Evolutionary conservation across 345 rosid genomes (phyloP).

Genomic region (Populus nigra): DNA sequence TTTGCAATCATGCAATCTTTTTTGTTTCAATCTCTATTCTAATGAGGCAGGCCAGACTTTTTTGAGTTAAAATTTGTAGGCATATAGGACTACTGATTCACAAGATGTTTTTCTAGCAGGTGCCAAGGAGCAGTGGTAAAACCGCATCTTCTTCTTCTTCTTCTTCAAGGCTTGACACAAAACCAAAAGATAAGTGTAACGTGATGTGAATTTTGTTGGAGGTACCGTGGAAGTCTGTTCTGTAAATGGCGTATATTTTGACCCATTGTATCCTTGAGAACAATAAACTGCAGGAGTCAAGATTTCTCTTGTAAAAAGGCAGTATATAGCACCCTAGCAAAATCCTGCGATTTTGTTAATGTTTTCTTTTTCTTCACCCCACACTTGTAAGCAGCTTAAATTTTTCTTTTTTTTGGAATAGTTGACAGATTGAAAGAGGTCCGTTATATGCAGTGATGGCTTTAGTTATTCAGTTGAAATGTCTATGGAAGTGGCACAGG

Average conservation of each 20-base stretch:
- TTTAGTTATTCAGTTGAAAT: neutral
- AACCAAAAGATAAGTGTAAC: constrained; percentile 69
- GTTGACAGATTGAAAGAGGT: neutral
- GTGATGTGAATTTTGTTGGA: constrained; percentile 49
- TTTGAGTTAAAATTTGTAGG: too few relatives aligned
- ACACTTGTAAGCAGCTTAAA: neutral
- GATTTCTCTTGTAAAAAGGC: constrained; percentile 19
- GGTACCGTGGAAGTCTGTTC: constrained; percentile 8
- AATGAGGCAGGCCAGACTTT: too few relatives aligned
- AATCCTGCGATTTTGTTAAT: neutral
- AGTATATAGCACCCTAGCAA: constrained; percentile 6
- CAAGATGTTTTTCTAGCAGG: constrained; percentile 37
- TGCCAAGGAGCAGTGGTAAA: constrained; percentile 51
- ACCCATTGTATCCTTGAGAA: constrained; percentile 11
- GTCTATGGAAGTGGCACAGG: neutral
- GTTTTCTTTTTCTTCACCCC: neutral
- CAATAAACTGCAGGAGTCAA: constrained; percentile 20
- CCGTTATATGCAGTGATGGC: neutral
- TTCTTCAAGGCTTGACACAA: constrained; percentile 54
- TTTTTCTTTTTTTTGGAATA: neutral
- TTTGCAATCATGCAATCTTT: too few relatives aligned
- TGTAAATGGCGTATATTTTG: constrained; percentile 40
- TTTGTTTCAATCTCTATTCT: too few relatives aligned
- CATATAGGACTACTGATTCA: neutral
- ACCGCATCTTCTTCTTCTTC: constrained; percentile 39